Conservation (phyloP, 2,329 filamentous ascomycete genomes). For the Ilyonectria destructans region DNA sequence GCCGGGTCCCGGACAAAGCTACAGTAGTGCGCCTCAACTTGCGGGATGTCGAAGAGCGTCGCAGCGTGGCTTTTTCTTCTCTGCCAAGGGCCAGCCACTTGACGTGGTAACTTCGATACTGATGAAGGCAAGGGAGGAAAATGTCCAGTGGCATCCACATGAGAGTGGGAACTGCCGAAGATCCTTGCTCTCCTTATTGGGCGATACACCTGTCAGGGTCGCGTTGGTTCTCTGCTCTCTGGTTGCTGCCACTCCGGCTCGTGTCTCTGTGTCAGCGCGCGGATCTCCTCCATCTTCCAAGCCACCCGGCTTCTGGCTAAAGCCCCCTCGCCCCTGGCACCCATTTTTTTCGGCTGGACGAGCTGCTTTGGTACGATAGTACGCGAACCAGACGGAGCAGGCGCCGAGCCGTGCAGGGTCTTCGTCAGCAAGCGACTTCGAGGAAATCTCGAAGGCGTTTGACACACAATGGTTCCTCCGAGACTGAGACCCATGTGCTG, state of each 20-base stretch:
- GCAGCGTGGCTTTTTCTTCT: constrained; percentile 31
- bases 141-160: constrained; percentile 12
- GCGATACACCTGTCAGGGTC: constrained; percentile 5
- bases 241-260: constrained; percentile 6
- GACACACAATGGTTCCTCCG: constrained; percentile 28
- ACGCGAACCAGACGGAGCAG: constrained; percentile 22
- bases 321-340: constrained; percentile 19
- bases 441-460: constrained; percentile 19
- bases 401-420: constrained; percentile 19
- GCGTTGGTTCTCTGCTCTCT: constrained; percentile 7
- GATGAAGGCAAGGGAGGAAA: constrained; percentile 9
- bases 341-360: constrained; percentile 13
- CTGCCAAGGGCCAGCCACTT: constrained; percentile 14
- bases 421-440: constrained; percentile 11
- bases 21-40: constrained; percentile 35
- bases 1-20: constrained; percentile 43
- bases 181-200: not conserved
- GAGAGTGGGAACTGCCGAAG: not conserved
- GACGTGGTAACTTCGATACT: constrained; percentile 17
- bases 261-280: constrained; percentile 9
- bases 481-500: constrained; percentile 8
- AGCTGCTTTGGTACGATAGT: constrained; percentile 12
- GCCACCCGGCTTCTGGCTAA: constrained; percentile 25
- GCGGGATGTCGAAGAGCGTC: constrained; percentile 28
- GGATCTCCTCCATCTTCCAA: constrained; percentile 16